Conservation (phyloP, 148 eudicot genomes). For the Talinum fruticosum region DNA sequence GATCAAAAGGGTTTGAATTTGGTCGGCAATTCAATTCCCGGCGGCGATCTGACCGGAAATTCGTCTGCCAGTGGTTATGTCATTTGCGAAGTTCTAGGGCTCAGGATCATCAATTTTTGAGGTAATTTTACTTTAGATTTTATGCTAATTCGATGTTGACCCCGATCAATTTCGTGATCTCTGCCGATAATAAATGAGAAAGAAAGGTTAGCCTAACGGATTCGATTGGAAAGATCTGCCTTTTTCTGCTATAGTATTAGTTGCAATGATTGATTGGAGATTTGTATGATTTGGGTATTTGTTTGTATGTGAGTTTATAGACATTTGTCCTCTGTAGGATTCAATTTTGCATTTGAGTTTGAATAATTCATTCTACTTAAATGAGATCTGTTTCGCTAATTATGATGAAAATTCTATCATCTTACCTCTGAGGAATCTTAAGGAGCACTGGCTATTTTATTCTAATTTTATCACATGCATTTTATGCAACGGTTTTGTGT, state of each 20-base stretch:
- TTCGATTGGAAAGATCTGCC: constrained; percentile 18
- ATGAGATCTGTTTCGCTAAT: constrained; percentile 11
- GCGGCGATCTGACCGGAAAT: constrained; percentile 26
- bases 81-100: neutral
- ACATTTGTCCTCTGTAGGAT: neutral
- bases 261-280: neutral
- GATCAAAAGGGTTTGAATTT: neutral
- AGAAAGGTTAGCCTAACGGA: neutral
- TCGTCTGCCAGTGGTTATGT: neutral
- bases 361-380: neutral
- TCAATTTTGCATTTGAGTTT: constrained; percentile 5
- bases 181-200: neutral
- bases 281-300: constrained; percentile 2
- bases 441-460: neutral
- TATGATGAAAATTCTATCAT: neutral
- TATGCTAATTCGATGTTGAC: neutral
- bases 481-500: neutral
- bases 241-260: constrained; percentile 4
- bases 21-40: constrained; percentile 14
- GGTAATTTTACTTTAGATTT: constrained; percentile 4
- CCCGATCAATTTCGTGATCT: constrained; percentile 13
- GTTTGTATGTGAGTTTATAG: neutral
- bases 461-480: constrained; percentile 3
- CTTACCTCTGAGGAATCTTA: neutral
- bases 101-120: constrained; percentile 3